phyloP scores from a whole-genome alignment of 441 rosid species.

The Geranium incanum region DNA sequence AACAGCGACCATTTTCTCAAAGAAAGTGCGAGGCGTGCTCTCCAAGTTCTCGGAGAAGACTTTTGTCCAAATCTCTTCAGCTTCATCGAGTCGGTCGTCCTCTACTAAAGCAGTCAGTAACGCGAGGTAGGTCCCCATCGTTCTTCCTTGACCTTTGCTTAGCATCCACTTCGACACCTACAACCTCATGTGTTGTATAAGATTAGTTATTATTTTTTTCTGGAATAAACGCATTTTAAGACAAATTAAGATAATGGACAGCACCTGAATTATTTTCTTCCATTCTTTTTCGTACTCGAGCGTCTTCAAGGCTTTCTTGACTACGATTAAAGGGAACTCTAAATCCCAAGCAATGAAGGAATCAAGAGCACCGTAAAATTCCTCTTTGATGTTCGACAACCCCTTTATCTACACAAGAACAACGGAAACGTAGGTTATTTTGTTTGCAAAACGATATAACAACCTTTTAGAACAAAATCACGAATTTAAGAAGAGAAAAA shows the following conservation, averaged over 20 bases:
- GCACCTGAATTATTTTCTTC: constrained; percentile 93
- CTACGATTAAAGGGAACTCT: constrained; percentile 81
- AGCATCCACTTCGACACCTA: constrained; percentile 95
- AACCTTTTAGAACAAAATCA: background rate
- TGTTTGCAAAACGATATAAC: constrained; percentile 3
- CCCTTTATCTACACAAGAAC: constrained; percentile 47
- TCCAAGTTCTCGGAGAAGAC: constrained; percentile 56
- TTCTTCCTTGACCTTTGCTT: constrained; percentile 96
- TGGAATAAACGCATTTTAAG: background rate
- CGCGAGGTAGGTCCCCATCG: constrained; percentile 75
- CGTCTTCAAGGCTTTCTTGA: constrained; percentile 78
- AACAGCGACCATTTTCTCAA: constrained; percentile 63
- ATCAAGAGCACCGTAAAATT: constrained; percentile 89
- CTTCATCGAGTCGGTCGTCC: constrained; percentile 86
- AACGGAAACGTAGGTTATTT: background rate
- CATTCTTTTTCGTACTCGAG: constrained; percentile 72
- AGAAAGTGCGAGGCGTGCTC: constrained; percentile 69
- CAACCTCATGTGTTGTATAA: constrained; percentile 12
- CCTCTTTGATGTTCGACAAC: constrained; percentile 80
- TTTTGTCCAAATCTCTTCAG: constrained; percentile 79
- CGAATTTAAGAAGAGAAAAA: background rate
- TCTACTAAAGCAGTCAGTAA: constrained; percentile 75
- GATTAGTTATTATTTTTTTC: background rate
- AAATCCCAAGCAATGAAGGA: constrained; percentile 92
- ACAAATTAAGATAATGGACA: background rate